Evolutionary conservation across 208 protist genomes (phyloP).

Genomic region (Acanthamoeba healyi): DNA sequence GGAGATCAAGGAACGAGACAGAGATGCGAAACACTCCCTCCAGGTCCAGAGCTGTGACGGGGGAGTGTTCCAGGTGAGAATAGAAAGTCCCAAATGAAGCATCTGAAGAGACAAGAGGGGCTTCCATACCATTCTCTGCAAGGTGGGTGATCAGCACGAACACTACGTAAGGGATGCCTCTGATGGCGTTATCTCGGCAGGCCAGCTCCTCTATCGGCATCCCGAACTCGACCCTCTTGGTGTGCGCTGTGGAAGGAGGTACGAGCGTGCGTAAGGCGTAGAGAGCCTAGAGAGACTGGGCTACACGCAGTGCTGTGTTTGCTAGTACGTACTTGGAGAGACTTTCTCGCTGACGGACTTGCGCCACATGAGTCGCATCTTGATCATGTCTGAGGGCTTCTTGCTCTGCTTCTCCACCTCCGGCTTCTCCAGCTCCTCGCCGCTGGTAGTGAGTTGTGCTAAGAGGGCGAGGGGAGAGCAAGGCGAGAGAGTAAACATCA

Average conservation of each 20-base stretch:
- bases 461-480: not conserved
- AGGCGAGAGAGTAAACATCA: not conserved
- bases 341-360: not conserved
- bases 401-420: not conserved
- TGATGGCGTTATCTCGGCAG: not conserved
- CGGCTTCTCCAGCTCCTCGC: not conserved
- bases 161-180: slow-evolving; percentile 39
- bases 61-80: not conserved
- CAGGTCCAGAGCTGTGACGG: slow-evolving; percentile 40
- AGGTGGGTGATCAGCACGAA: slow-evolving; percentile 40
- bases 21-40: slow-evolving; percentile 71
- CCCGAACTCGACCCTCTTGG: slow-evolving; percentile 47
- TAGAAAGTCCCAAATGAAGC: not conserved
- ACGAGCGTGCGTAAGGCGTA: not conserved
- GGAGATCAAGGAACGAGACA: slow-evolving; percentile 21
- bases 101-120: not conserved
- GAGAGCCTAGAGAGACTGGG: not conserved
- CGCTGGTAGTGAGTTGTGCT: not conserved
- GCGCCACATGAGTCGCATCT: slow-evolving; percentile 28
- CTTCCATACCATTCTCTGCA: not conserved
- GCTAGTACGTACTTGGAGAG: not conserved
- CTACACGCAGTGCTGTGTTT: not conserved
- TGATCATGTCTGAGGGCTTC: slow-evolving; percentile 30
- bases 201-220: slow-evolving; percentile 33
- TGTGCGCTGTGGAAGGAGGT: not conserved